Percentiles rank a stretch among this genome's conserved stretches.
phyloP scores from a whole-genome alignment of 202 grass and related monocot species.

The Dendrocalamus latiflorus region DNA sequence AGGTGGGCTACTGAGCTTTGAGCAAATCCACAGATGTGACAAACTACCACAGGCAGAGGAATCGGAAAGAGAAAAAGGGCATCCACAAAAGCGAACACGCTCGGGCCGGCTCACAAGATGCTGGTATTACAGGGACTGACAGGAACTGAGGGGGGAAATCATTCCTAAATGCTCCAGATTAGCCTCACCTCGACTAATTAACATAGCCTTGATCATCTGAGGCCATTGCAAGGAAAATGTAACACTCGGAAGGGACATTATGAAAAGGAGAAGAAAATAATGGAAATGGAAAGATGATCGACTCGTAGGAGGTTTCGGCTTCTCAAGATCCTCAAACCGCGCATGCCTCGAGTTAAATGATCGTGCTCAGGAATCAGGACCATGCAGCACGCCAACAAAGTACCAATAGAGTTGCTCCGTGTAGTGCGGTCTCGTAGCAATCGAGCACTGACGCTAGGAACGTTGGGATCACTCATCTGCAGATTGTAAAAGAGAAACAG shows the following conservation, averaged over 20 bases:
- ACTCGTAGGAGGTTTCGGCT: background rate
- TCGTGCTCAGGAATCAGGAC: background rate
- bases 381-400: background rate
- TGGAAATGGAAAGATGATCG: background rate
- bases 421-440: background rate
- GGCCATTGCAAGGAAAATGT: background rate
- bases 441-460: background rate
- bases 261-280: background rate
- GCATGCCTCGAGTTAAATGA: background rate
- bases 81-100: slow-evolving; percentile 10
- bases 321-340: background rate
- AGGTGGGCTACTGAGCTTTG: slow-evolving; percentile 17
- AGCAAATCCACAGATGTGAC: slow-evolving; percentile 43
- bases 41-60: slow-evolving; percentile 33
- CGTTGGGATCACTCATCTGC: slow-evolving; percentile 33
- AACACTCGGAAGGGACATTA: background rate
- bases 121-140: slow-evolving; percentile 20
- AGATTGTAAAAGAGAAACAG: background rate
- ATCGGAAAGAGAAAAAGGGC: slow-evolving; percentile 4
- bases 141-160: background rate
- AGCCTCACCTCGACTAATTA: background rate
- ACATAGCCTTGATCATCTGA: background rate
- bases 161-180: background rate
- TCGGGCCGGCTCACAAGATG: background rate
- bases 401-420: background rate